A percentile compares a stretch with the other conserved stretches of the same genome.
phyloP scores from a whole-genome alignment of 768 basidiomycete species.

The Mycena crocata region DNA sequence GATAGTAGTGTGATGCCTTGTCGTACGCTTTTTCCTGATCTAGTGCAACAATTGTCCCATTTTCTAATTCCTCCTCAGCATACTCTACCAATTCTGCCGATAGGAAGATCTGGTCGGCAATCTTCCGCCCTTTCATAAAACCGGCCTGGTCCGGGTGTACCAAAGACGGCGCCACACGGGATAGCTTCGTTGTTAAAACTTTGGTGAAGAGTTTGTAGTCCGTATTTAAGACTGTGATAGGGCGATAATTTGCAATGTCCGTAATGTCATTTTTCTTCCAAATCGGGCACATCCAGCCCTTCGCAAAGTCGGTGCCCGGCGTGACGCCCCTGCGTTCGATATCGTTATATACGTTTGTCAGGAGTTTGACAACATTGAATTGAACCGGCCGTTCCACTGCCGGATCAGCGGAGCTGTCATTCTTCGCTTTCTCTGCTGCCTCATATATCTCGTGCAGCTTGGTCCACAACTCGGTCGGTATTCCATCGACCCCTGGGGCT shows the following conservation, averaged over 20 bases:
- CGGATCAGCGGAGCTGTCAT: no score
- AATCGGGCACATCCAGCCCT: background rate
- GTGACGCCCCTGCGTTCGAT: no score
- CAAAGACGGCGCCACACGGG: background rate
- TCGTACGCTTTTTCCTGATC: background rate
- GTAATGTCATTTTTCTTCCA: background rate
- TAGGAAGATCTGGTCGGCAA: background rate
- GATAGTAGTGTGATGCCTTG: background rate
- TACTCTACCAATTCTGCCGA: background rate
- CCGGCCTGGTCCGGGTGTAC: background rate
- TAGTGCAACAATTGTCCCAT: background rate
- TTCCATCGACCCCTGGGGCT: conserved; percentile 6
- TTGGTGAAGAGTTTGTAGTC: conserved; percentile 3
- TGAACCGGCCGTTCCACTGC: no score
- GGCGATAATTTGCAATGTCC: background rate
- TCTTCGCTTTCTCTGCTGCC: background rate
- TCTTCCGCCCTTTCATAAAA: background rate
- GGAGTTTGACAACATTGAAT: background rate
- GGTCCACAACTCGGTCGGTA: conserved; percentile 13
- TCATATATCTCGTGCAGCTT: conserved; percentile 7
- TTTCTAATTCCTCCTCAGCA: background rate
- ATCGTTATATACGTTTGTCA: background rate
- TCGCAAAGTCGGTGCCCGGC: background rate
- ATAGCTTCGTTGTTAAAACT: background rate
- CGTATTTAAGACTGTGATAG: background rate